Base-by-base conservation (phyloP, 352 stramenopile species). In the Pseudoperonospora humuli region DNA sequence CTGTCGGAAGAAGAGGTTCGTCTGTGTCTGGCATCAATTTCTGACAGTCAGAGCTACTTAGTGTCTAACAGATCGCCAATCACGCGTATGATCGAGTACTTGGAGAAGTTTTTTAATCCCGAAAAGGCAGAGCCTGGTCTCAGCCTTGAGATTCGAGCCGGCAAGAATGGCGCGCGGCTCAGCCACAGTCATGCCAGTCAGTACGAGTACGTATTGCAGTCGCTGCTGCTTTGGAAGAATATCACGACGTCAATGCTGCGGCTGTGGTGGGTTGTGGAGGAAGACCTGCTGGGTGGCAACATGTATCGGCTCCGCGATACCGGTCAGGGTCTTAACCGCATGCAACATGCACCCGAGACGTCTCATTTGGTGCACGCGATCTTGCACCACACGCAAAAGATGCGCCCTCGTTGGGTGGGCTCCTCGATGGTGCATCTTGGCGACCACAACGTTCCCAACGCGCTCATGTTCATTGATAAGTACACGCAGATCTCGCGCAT, bases 391-490 rank as follows among this genome's bases (percentile, higher is more conserved):
- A 79, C 70, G 18, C 67, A 81, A 39, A 64, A 70, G 31, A 20
- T 61, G 41, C 61, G 57, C 24, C 35, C 55, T 24, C 59, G 64
- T 10, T 96, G 86, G 86, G 62, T 96, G 15, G 87, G 86, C 14
- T 88, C 67, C 1, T 95, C 73, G 31, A 83, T 96, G 2, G 93
- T 97, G 19, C 91, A 97, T 64, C 64, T 97, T 3, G 91, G 91
- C 20, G 91, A 97, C 56, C 78, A 95, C 54, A 97, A 97, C 57
- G 91, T 97, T 18, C 91, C 90, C n/a, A 97, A 97, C 40, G 89
- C 90, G 20, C 69, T 97, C 31, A 90, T 93, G 54, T 97, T 97
- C 42, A 97, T 97, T 56, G 91, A 97, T 68, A 97, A 97, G 67
- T 97, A 97, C 64, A 95, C 86, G 25, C 86, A 96, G 64, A 84